Percentiles rank a stretch among this genome's conserved stretches.
phyloP scores from a whole-genome alignment of 2,329 filamentous ascomycete genomes.

The Trichoderma guizhouense region DNA sequence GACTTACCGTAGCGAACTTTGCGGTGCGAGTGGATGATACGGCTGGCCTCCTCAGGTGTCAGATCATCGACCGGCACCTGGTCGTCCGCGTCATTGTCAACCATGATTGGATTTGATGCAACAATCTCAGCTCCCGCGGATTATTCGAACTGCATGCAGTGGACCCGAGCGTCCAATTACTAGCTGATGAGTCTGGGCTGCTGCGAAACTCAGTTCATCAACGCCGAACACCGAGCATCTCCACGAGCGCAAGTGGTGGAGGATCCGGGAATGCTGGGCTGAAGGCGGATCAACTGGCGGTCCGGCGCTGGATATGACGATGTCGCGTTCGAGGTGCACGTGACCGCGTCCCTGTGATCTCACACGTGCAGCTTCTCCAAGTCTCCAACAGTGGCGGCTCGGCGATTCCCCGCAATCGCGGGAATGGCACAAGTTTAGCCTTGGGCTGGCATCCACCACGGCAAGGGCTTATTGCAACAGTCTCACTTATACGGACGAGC shows the following conservation, averaged over 20 bases:
- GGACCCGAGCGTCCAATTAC: constrained; percentile 16
- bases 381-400: neutral
- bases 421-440: neutral
- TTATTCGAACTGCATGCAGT: neutral
- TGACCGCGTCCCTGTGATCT: neutral
- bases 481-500: neutral
- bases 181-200: neutral
- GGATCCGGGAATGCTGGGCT: neutral
- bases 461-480: neutral
- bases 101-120: constrained; percentile 34
- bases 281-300: constrained; percentile 14
- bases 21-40: constrained; percentile 66
- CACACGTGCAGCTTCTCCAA: neutral
- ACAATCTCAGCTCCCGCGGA: neutral
- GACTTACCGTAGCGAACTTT: constrained; percentile 63
- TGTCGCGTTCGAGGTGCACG: neutral
- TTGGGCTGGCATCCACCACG: neutral
- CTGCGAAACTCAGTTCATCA: constrained; percentile 17
- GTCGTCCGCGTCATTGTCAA: constrained; percentile 42
- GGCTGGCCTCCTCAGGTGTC: constrained; percentile 63
- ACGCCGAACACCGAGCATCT: constrained; percentile 38
- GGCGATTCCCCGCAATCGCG: constrained; percentile 12
- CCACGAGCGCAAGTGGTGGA: constrained; percentile 20
- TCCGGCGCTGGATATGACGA: neutral
- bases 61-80: constrained; percentile 52